Percentiles rank a stretch among this genome's conserved stretches.
Conservation (phyloP, 257 asterid genomes). For the Solanum chilense region DNA sequence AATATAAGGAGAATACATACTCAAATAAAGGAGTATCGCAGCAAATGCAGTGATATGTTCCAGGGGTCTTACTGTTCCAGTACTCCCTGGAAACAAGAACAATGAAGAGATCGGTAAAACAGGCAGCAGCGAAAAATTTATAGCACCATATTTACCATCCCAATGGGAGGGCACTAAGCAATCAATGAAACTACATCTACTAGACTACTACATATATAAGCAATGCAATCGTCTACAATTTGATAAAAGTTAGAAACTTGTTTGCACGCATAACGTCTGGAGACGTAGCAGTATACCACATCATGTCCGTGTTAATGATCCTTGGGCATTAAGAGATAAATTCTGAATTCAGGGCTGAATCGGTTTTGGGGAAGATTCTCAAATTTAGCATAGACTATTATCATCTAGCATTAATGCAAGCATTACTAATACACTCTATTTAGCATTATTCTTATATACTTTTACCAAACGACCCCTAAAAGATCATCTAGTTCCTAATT, state of each 20-base stretch:
- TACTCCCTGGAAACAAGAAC: constrained; percentile 48
- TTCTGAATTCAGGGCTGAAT: neutral
- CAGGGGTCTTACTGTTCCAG: constrained; percentile 76
- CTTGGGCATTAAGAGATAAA: neutral
- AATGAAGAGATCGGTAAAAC: neutral
- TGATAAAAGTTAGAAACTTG: neutral
- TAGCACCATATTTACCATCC: neutral
- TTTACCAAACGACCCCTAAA: too few relatives aligned
- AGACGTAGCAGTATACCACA: neutral
- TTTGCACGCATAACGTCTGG: neutral
- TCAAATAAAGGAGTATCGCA: constrained; percentile 83
- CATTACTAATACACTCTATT: too few relatives aligned
- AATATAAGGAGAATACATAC: constrained; percentile 23
- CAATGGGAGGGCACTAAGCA: neutral
- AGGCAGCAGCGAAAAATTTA: neutral
- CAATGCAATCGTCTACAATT: neutral
- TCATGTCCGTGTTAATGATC: neutral
- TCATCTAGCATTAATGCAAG: too few relatives aligned
- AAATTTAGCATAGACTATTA: neutral
- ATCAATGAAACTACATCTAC: neutral
- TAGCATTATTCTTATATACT: too few relatives aligned
- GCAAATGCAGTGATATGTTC: constrained; percentile 84
- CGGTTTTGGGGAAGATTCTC: neutral
- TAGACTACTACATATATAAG: neutral
- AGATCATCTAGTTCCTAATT: neutral